Base-by-base conservation (phyloP, 805 yeast genomes). In the Candida dajiaensis region DNA sequence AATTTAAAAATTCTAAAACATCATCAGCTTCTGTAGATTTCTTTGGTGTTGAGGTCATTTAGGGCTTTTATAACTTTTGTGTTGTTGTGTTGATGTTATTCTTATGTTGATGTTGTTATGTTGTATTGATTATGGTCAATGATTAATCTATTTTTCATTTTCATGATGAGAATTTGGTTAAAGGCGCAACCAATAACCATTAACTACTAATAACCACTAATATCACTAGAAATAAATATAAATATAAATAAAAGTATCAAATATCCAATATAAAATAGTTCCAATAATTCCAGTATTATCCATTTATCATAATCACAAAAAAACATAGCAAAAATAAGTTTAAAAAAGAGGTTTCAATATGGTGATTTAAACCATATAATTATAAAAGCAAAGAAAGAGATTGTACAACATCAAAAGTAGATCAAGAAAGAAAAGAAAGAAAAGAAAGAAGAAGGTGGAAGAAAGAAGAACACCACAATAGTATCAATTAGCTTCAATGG, bases 1-100 rank as follows among this genome's bases (percentile, higher is more conserved):
- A 83, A 58, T 85, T 89, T 54, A 86, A 72, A 59, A 87, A 87
- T 52, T 85, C 92, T 45, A 86, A 72, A 6, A 86, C 92, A 56
- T 85, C 92, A 52, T 83, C 86, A 21, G 82, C 81, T 48, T 81
- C 83, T 18, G 72, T 70, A 5, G 72, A 56, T 46, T 66, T 69
- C 53, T 58, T 59, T 31, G 62, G 61, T 3, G 57, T 54, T 2
- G 51, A 37, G 4, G 56, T 40, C 58, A 53, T 57, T 12, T 21
- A n/a, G n/a, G n/a, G n/a, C n/a, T 47, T 10, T 9, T 6, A 9
- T 22, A 9, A 9, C 8, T 6, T 6, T 22, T 22, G 25, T 22
- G 25, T 6, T 22, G 25, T 22, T 22, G 25, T 22, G n/a, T 22
- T 6, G 9, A 25, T 25, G 12, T 25, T 8, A 9, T 8, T 25